Base-by-base conservation (phyloP, 1,139 yeast species). In the Kodamaea suecica region DNA sequence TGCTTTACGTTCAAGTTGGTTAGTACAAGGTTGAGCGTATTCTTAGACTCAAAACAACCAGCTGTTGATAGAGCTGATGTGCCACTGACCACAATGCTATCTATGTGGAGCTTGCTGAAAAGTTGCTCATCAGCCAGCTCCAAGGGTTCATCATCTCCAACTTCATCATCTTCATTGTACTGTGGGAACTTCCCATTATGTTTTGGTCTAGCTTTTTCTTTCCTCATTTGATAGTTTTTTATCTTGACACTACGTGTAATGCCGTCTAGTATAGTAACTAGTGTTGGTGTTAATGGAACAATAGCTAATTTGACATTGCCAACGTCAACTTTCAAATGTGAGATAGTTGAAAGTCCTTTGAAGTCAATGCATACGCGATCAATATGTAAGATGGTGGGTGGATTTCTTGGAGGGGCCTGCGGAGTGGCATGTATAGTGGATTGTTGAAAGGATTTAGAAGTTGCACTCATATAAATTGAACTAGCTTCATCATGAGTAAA, bases 381-480 rank as follows among this genome's bases (percentile, higher is more conserved):
- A 12, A 78, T 50, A 41, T 55, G 50, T n/a, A 57, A 43, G 4
- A 61, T 35, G 2, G 42, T 44, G 2, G 53, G 47, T 44, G 55
- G 35, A 34, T 51, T 29, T 26, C 48, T 19, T 23, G 36, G 11
- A 27, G 33, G 31, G 28, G 36, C 28, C n/a, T 24, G 30, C 20
- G 23, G 13, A 10, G 26, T 5, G 11, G 15, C 5, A 7, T 5
- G 10, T 6, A 25, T 12, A n/a, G 15, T 11, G 1, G 41, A 30
- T 40, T 44, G 53, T 40, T 38, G 57, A 45, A 66, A 61, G 3
- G 69, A 48, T 39, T 61, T 64, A 0, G 82, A 78, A 2, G 79
- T 66, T 1, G 96, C 95, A 57, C 95, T 85, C 90, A 85, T 78
- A 52, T 85, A 87, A 21, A 87, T 72, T 2, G 94, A 80, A 31